phyloP scores from a whole-genome alignment of 1,284 basidiomycete genomes.

The Cryptococcus wingfieldii region DNA sequence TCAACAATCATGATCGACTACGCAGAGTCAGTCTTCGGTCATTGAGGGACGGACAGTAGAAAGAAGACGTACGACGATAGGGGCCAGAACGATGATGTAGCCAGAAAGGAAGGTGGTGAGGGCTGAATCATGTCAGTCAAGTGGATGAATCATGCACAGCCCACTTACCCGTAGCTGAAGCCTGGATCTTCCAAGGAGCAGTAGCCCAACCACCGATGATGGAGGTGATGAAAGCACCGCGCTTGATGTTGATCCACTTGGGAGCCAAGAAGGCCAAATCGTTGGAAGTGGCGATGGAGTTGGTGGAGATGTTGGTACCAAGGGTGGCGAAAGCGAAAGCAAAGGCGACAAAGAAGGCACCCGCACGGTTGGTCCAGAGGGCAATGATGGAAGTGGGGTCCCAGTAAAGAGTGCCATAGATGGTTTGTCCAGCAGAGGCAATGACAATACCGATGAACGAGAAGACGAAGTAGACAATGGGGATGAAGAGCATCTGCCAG shows the following conservation, averaged over 20 bases:
- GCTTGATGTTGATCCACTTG: conserved; percentile 66
- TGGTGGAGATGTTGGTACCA: conserved; percentile 65
- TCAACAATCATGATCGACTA: conserved; percentile 40
- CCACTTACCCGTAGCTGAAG: conserved; percentile 25
- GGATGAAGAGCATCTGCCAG: conserved; percentile 38
- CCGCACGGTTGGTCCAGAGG: conserved; percentile 54
- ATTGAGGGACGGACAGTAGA: not conserved
- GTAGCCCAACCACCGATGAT: conserved; percentile 64
- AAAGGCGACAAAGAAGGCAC: conserved; percentile 70
- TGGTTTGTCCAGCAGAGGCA: conserved; percentile 36
- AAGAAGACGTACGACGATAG: conserved; percentile 20
- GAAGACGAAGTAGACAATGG: conserved; percentile 38
- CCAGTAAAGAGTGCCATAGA: conserved; percentile 41
- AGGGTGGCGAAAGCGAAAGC: conserved; percentile 64
- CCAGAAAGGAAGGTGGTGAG: conserved; percentile 45
- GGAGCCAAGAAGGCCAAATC: conserved; percentile 60
- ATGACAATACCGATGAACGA: conserved; percentile 55
- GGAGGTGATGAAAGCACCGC: conserved; percentile 70
- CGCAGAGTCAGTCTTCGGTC: not conserved
- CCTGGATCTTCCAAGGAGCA: conserved; percentile 45
- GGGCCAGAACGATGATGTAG: conserved; percentile 44
- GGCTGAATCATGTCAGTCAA: conserved; percentile 9
- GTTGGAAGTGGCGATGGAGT: conserved; percentile 71
- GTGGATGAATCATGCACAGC: not conserved
- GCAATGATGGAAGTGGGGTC: conserved; percentile 61